Evolutionary conservation across 768 basidiomycete species (phyloP), one percentile per base, ranked within the genome.

Genomic region (Leucosporidium yakuticum): DNA sequence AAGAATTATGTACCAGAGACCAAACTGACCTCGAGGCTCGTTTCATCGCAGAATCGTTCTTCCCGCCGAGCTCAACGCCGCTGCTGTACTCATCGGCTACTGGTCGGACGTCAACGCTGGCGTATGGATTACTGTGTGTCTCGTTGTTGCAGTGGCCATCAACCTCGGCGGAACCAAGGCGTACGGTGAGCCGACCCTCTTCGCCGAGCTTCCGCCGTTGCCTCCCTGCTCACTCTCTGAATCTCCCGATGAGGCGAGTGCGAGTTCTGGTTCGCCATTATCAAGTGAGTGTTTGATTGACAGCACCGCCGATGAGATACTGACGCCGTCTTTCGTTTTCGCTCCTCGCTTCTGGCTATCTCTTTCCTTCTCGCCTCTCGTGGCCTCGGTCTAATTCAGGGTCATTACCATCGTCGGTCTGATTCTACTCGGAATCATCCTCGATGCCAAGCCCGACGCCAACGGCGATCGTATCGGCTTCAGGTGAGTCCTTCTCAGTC

Each of bases 21-120:
- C 4, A 7, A 50, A 19, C 49, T 20, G 7, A 20, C 49, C 7
- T 19, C 4, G 19, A 19, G 7, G n/a, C 19, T n/a, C 79, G 82
- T 90, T 61, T 85, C 85, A 1, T 88, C 34, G 34, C 34, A 36
- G 34, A n/a, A 85, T 87, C 62, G 82, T 86, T 2, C 81, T 85
- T 0, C 88, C 88, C 14, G 85, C 86, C n/a, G 88, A 90, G 79
- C 82, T 91, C 63, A 85, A 85, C 2, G 89, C 88, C 2, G 85
- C 87, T 15, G 82, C 84, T 19, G 82, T 90, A 58, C 78, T 91
- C 15, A 80, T 90, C 64, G 81, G 83, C 11, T 90, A 86, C 79
- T 90, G 89, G 88, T 86, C 88, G 69, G 67, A 56, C 32, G 70
- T 74, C 21, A 77, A 75, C 63, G 75, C 74, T 47, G 79, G 72